Evolutionary conservation across 306 rosid species (phyloP), one percentile per base, ranked within the genome.

Genomic region (Vachellia pachyceras): DNA sequence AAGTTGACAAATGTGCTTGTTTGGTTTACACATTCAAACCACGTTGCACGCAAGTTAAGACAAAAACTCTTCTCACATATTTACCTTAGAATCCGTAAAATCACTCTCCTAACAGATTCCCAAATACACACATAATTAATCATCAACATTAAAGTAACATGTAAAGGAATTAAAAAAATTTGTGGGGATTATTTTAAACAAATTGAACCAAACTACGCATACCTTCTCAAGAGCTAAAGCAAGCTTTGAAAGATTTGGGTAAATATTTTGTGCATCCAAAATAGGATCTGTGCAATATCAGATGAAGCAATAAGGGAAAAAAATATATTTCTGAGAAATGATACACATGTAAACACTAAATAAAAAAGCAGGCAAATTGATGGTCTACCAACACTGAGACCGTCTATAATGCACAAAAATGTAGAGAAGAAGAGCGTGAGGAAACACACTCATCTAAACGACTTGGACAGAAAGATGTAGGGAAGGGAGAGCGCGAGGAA

Each of bases 151-250:
- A 10, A 68, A 42, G 18, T 61, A 25, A 61, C 40, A 3, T 11
- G 40, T 5, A 29, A 29, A 13, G 12, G 9, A 61, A 61, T 5
- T 25, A 61, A 61, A n/a, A n/a, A 29, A 29, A 61, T 11, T 61
- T 12, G 4, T 29, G 68, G 68, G n/a, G 40, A 5, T 9, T 10
- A 22, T 69, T 44, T 42, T 50, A 73, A 77, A 37, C 52, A 69
- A 49, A 67, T 77, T 77, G 76, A 83, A 77, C 76, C 33, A 29
- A 29, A 69, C 87, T 90, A 46, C 0, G 78, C 66, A 73, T 89
- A 95, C 99, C 98, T 95, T 95, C 75, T 95, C 99, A 63, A 95
- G 91, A 33, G 99, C 99, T 82, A 93, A 86, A 37, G 90, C 97
- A 78, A 95, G 99, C 90, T 95, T 93, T 50, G 92, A 93, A 76